phyloP scores from a whole-genome alignment of 2,329 filamentous ascomycete genomes.

The Madurella fahalii region DNA sequence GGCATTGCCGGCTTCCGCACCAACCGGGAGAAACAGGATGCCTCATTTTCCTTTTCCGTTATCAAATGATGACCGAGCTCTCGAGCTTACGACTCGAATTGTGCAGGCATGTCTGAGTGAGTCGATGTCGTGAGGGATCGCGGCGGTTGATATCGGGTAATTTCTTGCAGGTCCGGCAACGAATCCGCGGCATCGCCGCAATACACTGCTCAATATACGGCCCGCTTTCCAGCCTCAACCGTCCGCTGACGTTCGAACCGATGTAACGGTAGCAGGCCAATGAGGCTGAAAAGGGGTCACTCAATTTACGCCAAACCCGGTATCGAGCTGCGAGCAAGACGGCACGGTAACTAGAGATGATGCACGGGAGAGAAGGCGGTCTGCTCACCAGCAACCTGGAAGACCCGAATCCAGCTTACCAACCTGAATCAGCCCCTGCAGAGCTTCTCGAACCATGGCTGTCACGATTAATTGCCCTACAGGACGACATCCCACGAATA shows the following conservation, averaged over 20 bases:
- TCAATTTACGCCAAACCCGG: slow-evolving; percentile 1
- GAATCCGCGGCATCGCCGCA: slow-evolving; percentile 1
- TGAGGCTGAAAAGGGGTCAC: background rate
- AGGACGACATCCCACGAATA: too few relatives aligned
- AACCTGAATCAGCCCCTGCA: background rate
- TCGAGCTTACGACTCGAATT: too few relatives aligned
- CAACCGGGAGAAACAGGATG: too few relatives aligned
- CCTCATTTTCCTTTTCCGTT: too few relatives aligned
- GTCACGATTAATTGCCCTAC: background rate
- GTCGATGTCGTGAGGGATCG: too few relatives aligned
- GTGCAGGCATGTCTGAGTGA: too few relatives aligned
- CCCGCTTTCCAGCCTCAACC: background rate
- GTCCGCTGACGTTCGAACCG: background rate
- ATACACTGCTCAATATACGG: background rate
- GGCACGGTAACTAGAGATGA: background rate
- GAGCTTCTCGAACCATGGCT: background rate
- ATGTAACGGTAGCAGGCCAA: slow-evolving; percentile 6
- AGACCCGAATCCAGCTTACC: background rate
- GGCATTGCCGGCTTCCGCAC: too few relatives aligned
- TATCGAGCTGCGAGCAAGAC: background rate
- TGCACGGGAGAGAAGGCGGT: background rate
- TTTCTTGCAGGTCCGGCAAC: slow-evolving; percentile 5
- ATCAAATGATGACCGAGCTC: too few relatives aligned
- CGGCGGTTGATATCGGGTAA: slow-evolving; percentile 7
- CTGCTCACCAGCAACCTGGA: background rate